A percentile compares a stretch with the other conserved stretches of the same genome.
Conservation (phyloP, 805 yeast genomes). For the Jamesozyma spencerorum region DNA sequence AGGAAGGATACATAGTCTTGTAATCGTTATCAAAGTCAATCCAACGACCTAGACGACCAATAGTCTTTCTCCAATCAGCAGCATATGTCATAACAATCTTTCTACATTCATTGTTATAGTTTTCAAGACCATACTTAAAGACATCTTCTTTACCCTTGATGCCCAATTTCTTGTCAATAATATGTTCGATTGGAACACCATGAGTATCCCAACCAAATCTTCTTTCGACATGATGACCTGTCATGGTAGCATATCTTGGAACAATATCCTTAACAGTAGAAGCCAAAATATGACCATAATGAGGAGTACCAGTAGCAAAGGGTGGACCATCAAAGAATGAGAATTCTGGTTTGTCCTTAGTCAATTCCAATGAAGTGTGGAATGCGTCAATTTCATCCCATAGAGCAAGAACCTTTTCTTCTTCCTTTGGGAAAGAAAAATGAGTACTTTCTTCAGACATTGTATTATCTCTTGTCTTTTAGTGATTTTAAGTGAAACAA, state of each 20-base stretch:
- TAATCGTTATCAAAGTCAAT: conserved; percentile 97
- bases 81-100: conserved; percentile 97
- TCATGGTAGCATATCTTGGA: conserved; percentile 97
- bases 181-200: conserved; percentile 97
- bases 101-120: conserved; percentile 91
- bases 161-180: conserved; percentile 93
- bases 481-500: too few species aligned
- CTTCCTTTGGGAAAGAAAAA: conserved; percentile 81
- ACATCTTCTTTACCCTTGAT: conserved; percentile 92
- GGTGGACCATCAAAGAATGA: conserved; percentile 99
- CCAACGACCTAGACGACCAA: conserved; percentile 97
- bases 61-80: conserved; percentile 85
- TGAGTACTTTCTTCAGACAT: conserved; percentile 33
- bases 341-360: conserved; percentile 78
- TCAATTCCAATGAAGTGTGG: conserved; percentile 71
- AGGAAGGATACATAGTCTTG: conserved; percentile 89
- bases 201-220: conserved; percentile 99
- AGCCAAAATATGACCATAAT: conserved; percentile 94
- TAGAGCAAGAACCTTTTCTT: conserved; percentile 64
- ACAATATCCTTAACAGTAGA: conserved; percentile 96
- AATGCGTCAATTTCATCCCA: conserved; percentile 97
- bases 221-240: conserved; percentile 91
- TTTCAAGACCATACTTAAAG: conserved; percentile 84
- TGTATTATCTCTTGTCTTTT: background rate
- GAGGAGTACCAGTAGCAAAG: conserved; percentile 98